Evolutionary conservation across 148 eudicot species (phyloP).

Genomic region (Tetragonia tetragonoides): DNA sequence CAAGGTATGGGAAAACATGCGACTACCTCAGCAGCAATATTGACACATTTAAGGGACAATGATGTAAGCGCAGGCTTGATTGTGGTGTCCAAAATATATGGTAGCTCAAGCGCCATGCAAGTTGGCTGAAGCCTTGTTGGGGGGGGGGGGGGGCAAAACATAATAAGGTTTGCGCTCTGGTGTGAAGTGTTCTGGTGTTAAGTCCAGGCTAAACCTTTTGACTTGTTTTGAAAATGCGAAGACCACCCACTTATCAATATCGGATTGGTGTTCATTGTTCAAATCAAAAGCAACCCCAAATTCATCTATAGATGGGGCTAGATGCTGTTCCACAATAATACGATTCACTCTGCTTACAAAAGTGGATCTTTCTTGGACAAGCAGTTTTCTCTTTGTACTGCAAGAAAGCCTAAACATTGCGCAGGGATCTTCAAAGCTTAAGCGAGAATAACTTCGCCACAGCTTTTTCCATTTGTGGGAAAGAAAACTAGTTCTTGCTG

Average conservation of each 20-base stretch:
- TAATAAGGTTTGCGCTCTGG: not conserved
- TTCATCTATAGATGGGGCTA: slow-evolving; percentile 14
- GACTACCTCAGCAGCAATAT: not conserved
- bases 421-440: slow-evolving; percentile 12
- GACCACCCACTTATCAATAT: slow-evolving; percentile 22
- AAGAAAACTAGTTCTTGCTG: slow-evolving; percentile 19
- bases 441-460: slow-evolving; percentile 12
- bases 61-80: slow-evolving; percentile 1
- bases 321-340: slow-evolving; percentile 19
- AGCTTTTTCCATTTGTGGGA: slow-evolving; percentile 18
- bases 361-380: not conserved
- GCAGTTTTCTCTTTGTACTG: not conserved
- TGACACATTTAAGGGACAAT: not conserved
- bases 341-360: slow-evolving; percentile 16
- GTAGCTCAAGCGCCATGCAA: too few relatives aligned
- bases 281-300: slow-evolving; percentile 21
- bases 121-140: too few relatives aligned
- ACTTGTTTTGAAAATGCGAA: slow-evolving; percentile 23
- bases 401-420: not conserved
- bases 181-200: not conserved
- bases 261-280: not conserved
- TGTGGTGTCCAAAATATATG: not conserved
- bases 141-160: too few relatives aligned
- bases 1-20: not conserved
- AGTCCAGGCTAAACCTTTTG: slow-evolving; percentile 4